Percentiles rank a stretch among this genome's conserved stretches.
These are phyloP conservation scores for Hirschfeldia incana DNA, from an alignment of 345 rosid genomes.

Conservation along the genomic window DNA sequence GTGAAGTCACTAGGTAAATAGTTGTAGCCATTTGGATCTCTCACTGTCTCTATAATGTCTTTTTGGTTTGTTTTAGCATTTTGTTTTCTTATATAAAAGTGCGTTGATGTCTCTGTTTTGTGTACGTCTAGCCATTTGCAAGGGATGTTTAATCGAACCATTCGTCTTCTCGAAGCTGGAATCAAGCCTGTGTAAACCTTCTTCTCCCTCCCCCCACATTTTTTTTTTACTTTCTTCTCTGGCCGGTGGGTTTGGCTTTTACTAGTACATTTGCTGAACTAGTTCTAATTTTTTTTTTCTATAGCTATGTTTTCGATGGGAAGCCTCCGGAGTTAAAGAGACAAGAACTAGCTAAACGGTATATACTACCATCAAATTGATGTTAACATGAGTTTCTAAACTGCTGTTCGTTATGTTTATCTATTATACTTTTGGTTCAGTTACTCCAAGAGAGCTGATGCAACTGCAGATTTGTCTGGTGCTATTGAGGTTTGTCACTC, in stretches of 20 bases:
- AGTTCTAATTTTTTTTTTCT: constrained; percentile 9
- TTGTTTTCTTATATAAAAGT: not conserved
- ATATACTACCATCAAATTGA: not conserved
- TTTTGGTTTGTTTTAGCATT: not conserved
- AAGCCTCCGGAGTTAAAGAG: constrained; percentile 86
- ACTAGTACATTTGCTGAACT: not conserved
- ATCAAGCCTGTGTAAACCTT: constrained; percentile 81
- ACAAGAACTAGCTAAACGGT: constrained; percentile 92
- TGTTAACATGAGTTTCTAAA: not conserved
- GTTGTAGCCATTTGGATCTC: not conserved
- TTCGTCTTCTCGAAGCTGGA: constrained; percentile 95
- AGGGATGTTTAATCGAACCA: constrained; percentile 92
- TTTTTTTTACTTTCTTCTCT: not conserved
- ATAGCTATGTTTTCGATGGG: constrained; percentile 89
- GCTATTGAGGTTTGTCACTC: constrained; percentile 63
- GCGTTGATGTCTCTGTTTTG: not conserved
- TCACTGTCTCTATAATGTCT: not conserved
- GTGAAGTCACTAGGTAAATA: constrained; percentile 87
- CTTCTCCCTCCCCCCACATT: constrained; percentile 18
- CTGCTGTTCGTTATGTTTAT: not conserved
- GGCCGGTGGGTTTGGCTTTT: not conserved
- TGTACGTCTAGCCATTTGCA: constrained; percentile 65
- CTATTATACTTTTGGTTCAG: constrained; percentile 41
- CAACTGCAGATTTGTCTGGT: constrained; percentile 61
- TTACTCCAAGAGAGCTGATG: constrained; percentile 77